These are phyloP conservation scores for Microdochium bolleyi DNA, from an alignment of 2,329 filamentous ascomycete genomes.

Conservation along the genomic window DNA sequence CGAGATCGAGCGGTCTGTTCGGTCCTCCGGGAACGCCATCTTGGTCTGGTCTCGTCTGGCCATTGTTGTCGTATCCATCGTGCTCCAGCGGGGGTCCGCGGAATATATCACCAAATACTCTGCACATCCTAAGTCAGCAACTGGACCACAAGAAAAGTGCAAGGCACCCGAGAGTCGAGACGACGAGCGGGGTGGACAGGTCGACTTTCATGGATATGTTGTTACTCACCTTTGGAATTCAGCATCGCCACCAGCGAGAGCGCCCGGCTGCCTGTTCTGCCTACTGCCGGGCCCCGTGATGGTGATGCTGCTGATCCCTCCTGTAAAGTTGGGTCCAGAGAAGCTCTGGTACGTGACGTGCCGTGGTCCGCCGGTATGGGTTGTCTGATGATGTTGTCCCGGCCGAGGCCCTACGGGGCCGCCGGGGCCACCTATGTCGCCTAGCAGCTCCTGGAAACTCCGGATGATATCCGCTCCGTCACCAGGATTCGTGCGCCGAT, in stretches of 20 bases:
- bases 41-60: neutral
- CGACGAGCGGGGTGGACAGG: too few species aligned
- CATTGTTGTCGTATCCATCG: constrained; percentile 11
- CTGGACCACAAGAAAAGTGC: neutral
- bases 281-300: constrained; percentile 25
- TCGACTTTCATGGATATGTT: too few species aligned
- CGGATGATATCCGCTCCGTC: constrained; percentile 23
- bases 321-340: constrained; percentile 24
- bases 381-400: constrained; percentile 13
- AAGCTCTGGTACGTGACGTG: constrained; percentile 21
- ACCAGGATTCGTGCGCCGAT: constrained; percentile 9
- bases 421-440: constrained; percentile 14
- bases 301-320: constrained; percentile 39
- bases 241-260: constrained; percentile 17
- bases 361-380: constrained; percentile 8
- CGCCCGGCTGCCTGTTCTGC: constrained; percentile 8
- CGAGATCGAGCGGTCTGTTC: constrained; percentile 18
- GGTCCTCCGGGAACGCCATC: constrained; percentile 10
- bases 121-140: constrained; percentile 15
- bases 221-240: constrained; percentile 45
- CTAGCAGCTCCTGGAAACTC: constrained; percentile 27
- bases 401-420: constrained; percentile 14
- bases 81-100: constrained; percentile 23
- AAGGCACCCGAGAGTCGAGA: constrained; percentile 6
- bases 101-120: constrained; percentile 38